phyloP scores from a whole-genome alignment of 495 filamentous ascomycete species.

The Penicillium silybi region DNA sequence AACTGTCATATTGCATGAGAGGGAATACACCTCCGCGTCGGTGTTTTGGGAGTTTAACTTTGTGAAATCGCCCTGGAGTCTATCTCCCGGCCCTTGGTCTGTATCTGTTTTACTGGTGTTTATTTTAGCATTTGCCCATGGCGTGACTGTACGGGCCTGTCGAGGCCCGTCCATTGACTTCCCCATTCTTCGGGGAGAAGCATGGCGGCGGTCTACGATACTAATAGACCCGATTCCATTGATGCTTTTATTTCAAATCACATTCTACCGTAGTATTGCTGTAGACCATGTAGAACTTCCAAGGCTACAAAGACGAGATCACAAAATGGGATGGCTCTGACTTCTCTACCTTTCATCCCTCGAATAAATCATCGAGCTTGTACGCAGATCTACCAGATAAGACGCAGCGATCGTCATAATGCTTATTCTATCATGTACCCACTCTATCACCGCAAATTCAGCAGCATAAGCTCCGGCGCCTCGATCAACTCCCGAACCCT shows the following conservation, averaged over 20 bases:
- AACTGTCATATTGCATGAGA: conserved; percentile 5
- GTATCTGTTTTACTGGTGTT: neutral
- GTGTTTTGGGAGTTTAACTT: conserved; percentile 18
- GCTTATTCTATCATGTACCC: conserved; percentile 1
- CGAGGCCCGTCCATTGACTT: conserved; percentile 13
- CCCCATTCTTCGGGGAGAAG: conserved; percentile 1
- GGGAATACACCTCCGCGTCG: conserved; percentile 4
- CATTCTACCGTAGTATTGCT: neutral
- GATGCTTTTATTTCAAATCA: conserved; percentile 5
- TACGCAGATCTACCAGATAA: neutral
- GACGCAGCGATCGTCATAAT: neutral
- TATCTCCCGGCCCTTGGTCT: neutral
- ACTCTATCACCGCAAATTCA: conserved; percentile 37
- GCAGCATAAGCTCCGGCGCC: conserved; percentile 78
- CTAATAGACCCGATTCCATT: neutral
- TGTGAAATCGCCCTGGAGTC: neutral
- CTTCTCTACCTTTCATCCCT: neutral
- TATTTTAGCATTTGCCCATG: conserved; percentile 6
- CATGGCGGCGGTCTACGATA: neutral
- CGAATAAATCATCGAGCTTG: neutral
- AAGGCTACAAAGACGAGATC: too few species aligned
- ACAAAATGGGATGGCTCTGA: neutral
- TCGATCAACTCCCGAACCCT: conserved; percentile 73
- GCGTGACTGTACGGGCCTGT: conserved; percentile 1
- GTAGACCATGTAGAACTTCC: neutral